Conservation (phyloP, 305 asterid species). For the Salvia sclarea region DNA sequence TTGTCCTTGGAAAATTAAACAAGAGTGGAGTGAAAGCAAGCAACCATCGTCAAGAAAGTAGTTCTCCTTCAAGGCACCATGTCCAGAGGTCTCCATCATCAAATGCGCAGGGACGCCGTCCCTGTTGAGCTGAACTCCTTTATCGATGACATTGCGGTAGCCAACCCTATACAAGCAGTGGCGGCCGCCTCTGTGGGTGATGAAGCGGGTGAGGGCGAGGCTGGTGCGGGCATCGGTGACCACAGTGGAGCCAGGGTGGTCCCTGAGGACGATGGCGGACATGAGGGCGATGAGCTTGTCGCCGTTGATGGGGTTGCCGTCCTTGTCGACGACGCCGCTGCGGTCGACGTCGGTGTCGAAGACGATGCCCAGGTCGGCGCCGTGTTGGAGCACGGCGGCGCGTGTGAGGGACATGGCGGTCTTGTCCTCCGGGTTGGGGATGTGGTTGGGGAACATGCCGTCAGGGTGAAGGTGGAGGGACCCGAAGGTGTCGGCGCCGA, state of each 20-base stretch:
- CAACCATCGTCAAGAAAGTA: constrained; percentile 86
- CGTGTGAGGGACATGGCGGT: constrained; percentile 80
- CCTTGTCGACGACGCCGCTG: constrained; percentile 75
- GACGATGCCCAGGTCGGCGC: constrained; percentile 81
- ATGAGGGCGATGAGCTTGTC: constrained; percentile 78
- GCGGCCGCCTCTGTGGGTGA: constrained; percentile 55
- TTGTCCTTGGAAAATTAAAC: too few species aligned
- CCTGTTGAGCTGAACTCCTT: constrained; percentile 64
- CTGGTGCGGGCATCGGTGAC: constrained; percentile 94
- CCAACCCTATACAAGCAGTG: constrained; percentile 89
- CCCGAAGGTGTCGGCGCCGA: constrained; percentile 94
- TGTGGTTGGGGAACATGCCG: constrained; percentile 96
- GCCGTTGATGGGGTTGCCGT: constrained; percentile 81
- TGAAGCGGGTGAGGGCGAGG: constrained; percentile 61
- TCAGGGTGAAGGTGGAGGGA: constrained; percentile 87
- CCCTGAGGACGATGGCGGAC: constrained; percentile 72
- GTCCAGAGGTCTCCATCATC: constrained; percentile 93
- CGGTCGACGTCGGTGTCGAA: constrained; percentile 92
- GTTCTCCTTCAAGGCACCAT: constrained; percentile 88
- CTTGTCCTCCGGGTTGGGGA: constrained; percentile 91
- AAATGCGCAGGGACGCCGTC: constrained; percentile 78
- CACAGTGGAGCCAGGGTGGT: constrained; percentile 71
- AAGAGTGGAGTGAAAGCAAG: neutral
- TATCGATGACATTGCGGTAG: constrained; percentile 84
- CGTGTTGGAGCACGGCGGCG: constrained; percentile 64